Conservation (phyloP, 148 eudicot species). For the Beta vulgaris region DNA sequence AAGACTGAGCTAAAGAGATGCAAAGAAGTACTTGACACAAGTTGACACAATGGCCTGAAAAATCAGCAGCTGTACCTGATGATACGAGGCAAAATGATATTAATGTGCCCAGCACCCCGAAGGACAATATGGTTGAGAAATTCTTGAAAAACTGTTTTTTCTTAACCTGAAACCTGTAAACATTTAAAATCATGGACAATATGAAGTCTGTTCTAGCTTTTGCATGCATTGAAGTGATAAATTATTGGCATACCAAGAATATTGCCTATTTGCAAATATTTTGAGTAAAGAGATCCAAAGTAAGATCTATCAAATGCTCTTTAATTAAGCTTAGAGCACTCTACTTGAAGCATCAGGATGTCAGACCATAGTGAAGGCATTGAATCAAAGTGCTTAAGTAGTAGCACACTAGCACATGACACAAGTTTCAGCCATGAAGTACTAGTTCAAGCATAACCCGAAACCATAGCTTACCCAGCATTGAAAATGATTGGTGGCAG, state of each 20-base stretch:
- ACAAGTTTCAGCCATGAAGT: neutral
- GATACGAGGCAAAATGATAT: conserved; percentile 85
- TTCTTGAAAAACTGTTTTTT: conserved; percentile 94
- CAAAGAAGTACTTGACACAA: neutral
- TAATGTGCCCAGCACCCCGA: conserved; percentile 84
- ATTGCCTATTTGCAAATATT: neutral
- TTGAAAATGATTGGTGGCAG: conserved; percentile 96
- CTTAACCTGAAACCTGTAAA: conserved; percentile 91
- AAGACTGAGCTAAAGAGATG: neutral
- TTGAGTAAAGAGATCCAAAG: neutral
- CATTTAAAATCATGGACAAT: conserved; percentile 4
- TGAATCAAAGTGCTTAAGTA: neutral
- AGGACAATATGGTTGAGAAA: conserved; percentile 67
- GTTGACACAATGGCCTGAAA: neutral
- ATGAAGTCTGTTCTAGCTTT: neutral
- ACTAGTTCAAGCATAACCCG: neutral
- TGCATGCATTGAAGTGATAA: neutral
- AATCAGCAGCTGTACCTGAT: conserved; percentile 44
- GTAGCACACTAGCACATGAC: neutral
- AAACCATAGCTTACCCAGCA: conserved; percentile 68
- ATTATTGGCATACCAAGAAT: neutral
- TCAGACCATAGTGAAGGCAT: neutral
- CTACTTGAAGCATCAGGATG: neutral
- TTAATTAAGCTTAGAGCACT: neutral
- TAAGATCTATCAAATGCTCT: neutral